Base-by-base conservation (phyloP, 2,329 filamentous ascomycete species). In the Penicillium vulpinum region DNA sequence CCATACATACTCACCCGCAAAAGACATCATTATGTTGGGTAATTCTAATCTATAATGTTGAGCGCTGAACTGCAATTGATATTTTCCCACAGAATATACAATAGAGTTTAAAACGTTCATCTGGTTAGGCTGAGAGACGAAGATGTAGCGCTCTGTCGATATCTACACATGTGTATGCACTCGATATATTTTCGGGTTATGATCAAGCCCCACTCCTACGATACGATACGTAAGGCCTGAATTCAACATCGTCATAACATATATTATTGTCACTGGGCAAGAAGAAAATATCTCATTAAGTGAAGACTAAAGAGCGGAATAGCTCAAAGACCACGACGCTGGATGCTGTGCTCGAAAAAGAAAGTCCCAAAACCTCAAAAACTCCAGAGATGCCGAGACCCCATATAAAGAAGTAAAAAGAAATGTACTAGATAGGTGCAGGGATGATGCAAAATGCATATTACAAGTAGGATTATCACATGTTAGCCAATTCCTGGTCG, bases 401-500 rank as follows among this genome's bases (percentile, higher is more conserved):
- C 28, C 35, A 39, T 38, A 45, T 35, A 28, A 44, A n/a, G 31
- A 52, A 46, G 13, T 6, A 44, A 41, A 51, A 50, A 21, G 15
- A 46, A 24, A 28, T 44, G 53, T 59, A 61, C 63, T 63, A 33
- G 28, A 44, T 44, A 10, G 16, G n/a, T 18, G 43, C n/a, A n/a
- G 8, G n/a, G n/a, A 49, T 43, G 44, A 56, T 50, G 56, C 38
- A 50, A 28, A 50, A 24, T 65, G 64, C 63, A 63, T 56, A 57
- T 59, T 60, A 65, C 60, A 64, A 55, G 22, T 48, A 24, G 51
- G 47, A 46, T 38, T 40, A 61, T 75, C 83, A 96, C 92, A 97
- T 96, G 75, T 89, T 95, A 62, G 92, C 92, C 71, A 99, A 80
- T 80, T 97, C 92, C 54, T 85, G 85, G 77, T 99, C 94, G 75